Conservation (phyloP, 495 filamentous ascomycete species). For the Talaromyces borbonicus region DNA sequence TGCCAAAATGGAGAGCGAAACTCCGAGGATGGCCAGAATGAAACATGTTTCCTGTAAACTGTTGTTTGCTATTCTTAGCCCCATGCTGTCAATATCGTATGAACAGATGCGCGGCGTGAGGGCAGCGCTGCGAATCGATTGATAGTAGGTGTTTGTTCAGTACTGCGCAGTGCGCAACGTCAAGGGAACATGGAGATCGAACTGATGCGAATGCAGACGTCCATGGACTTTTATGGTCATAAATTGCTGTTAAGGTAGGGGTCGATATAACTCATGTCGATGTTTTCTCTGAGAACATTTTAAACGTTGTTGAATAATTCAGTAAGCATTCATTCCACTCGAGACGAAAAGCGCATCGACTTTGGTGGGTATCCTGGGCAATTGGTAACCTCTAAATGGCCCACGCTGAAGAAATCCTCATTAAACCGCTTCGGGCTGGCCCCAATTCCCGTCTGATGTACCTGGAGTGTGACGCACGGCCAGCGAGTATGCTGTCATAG, state of each 20-base stretch:
- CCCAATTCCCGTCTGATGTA: no score
- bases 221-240: neutral
- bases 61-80: neutral
- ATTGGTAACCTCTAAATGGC: no score
- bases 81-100: neutral
- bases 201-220: neutral
- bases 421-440: no score
- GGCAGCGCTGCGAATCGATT: neutral
- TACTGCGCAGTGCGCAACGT: neutral
- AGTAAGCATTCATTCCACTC: no score
- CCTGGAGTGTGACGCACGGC: no score
- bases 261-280: neutral
- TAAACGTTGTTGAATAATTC: no score
- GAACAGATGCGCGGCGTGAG: neutral
- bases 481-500: no score
- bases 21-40: slow-evolving; percentile 2
- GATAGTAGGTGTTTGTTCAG: neutral
- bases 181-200: neutral
- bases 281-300: neutral
- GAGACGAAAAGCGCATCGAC: no score
- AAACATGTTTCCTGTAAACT: slow-evolving; percentile 3
- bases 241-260: neutral
- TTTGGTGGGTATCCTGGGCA: no score
- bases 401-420: no score
- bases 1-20: neutral